Evolutionary conservation across 2,329 filamentous ascomycete genomes (phyloP).

Genomic region (Fusarium temperatum): DNA sequence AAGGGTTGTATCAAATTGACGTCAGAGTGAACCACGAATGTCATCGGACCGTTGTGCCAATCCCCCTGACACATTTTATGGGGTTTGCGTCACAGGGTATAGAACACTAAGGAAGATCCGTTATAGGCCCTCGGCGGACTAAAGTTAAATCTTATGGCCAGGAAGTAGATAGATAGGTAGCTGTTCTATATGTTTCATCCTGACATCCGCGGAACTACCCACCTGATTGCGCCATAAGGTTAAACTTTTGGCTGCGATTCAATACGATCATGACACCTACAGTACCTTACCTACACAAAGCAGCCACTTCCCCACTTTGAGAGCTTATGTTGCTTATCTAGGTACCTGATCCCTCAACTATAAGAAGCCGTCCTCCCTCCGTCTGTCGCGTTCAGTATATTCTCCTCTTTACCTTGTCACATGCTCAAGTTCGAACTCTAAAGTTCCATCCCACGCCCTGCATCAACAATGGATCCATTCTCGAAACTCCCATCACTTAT

Average conservation of each 20-base stretch:
- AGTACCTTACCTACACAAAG: neutral
- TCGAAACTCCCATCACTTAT: neutral
- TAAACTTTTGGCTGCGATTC: neutral
- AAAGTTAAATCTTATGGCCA: too few species aligned
- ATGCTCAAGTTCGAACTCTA: neutral
- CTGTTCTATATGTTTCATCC: too few species aligned
- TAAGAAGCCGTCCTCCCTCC: neutral
- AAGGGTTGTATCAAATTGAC: neutral
- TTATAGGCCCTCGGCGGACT: too few species aligned
- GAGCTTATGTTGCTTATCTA: neutral
- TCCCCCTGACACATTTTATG: neutral
- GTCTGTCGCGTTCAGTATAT: neutral
- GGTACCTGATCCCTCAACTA: neutral
- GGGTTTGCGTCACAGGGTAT: neutral
- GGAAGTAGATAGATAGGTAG: too few species aligned
- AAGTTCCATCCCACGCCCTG: too few species aligned
- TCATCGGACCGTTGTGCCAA: neutral
- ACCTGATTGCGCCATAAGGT: neutral
- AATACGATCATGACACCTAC: neutral
- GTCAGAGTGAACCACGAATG: neutral
- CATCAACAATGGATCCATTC: neutral
- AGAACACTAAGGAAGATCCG: too few species aligned
- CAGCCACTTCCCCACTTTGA: neutral
- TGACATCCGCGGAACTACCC: too few species aligned
- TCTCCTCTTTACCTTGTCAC: neutral